Base-by-base conservation (phyloP, 148 eudicot species). In the Oxyria digyna region DNA sequence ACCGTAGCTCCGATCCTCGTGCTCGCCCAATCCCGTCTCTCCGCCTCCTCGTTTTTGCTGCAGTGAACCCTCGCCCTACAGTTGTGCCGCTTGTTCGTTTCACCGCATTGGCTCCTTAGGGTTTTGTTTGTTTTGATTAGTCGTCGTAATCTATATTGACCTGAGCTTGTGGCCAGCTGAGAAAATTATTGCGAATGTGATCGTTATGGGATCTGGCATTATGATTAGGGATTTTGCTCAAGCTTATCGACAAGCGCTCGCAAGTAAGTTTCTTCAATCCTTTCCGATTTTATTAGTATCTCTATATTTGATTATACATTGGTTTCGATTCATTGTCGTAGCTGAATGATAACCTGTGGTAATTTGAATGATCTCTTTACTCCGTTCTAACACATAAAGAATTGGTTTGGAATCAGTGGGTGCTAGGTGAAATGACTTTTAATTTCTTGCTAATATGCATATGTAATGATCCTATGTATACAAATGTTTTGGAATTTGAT, bases 241-340 rank as follows among this genome's bases (percentile, higher is more conserved):
- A 80, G 96, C 91, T 68, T 89, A 89, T 45, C 85, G 87, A 40
- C 88, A 84, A 81, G 96, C 91, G 54, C 80, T 89, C 73, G 73
- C 84, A 7, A 89, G 96, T 89, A 75, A 78, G 78, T 71, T 76
- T 71, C 69, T 35, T 66, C 46, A 35, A 66, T 66, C 40, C 67
- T 15, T 31, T 31, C 17, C 18, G 13, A 10, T n/a, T n/a, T n/a
- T n/a, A n/a, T n/a, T n/a, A n/a, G n/a, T n/a, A n/a, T n/a, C n/a
- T n/a, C n/a, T n/a, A n/a, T n/a, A 23, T 52, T 29, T 29, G 1
- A 1, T 29, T 27, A 2, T 12, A 32, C 29, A 57, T 57, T 9
- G 27, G 4, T 35, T 35, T 35, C n/a, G n/a, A 35, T 35, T 2
- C 4, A 35, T 35, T 2, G 63, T n/a, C n/a, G n/a, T n/a, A n/a